phyloP scores from a whole-genome alignment of 768 basidiomycete species.

The Pleurotus citrinopileatus region DNA sequence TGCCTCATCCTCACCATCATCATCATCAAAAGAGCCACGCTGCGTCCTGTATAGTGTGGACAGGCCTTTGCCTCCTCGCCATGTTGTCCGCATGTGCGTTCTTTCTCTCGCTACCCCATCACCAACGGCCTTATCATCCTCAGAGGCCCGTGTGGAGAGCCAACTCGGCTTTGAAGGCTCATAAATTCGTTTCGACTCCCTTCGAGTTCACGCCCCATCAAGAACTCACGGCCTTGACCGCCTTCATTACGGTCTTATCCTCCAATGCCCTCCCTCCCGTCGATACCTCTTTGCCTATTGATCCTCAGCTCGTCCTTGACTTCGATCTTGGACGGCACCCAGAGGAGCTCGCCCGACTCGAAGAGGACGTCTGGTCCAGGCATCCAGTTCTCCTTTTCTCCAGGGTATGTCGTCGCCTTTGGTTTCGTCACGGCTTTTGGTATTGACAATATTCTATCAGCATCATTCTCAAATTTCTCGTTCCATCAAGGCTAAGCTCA shows the following conservation, averaged over 20 bases:
- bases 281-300: slow-evolving; percentile 63
- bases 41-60: no score
- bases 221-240: slow-evolving; percentile 72
- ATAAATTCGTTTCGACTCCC: no score
- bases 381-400: slow-evolving; percentile 77
- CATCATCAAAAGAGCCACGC: no score
- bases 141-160: no score
- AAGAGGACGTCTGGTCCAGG: slow-evolving; percentile 65
- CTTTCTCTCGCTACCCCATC: no score
- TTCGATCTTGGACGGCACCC: slow-evolving; percentile 74
- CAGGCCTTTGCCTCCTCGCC: no score
- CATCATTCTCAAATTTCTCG: slow-evolving; percentile 61
- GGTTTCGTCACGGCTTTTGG: background rate
- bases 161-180: no score
- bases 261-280: slow-evolving; percentile 73
- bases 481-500: slow-evolving; percentile 60
- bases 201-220: slow-evolving; percentile 25
- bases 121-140: no score
- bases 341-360: slow-evolving; percentile 58
- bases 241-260: slow-evolving; percentile 68
- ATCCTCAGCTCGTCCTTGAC: slow-evolving; percentile 79
- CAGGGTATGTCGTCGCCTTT: slow-evolving; percentile 43
- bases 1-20: no score
- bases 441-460: slow-evolving; percentile 27
- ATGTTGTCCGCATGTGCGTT: no score